Conservation (phyloP, 192 early-diverging fungal species). For the Kickxella alabastrina region DNA sequence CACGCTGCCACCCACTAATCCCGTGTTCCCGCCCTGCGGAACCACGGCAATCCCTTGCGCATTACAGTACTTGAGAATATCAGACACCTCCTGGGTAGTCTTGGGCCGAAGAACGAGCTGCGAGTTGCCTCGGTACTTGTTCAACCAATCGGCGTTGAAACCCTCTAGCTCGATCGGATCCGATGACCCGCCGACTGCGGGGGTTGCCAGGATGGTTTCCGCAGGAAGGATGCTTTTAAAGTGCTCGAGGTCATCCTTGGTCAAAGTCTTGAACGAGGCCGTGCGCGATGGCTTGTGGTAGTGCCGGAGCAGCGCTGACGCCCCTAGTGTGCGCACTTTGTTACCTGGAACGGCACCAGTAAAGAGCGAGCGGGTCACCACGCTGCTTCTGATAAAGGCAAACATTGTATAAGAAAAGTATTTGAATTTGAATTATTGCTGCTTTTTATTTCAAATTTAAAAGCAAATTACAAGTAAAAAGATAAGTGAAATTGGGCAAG, state of each 20-base stretch:
- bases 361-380: not conserved
- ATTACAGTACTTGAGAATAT: slow-evolving; percentile 86
- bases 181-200: slow-evolving; percentile 31
- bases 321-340: not conserved
- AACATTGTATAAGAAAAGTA: slow-evolving; percentile 8
- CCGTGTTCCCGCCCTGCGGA: slow-evolving; percentile 98
- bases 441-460: no score
- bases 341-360: not conserved
- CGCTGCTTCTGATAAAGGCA: slow-evolving; percentile 9
- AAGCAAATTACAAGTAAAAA: not conserved
- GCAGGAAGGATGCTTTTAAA: slow-evolving; percentile 55
- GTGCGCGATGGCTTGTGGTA: slow-evolving; percentile 36
- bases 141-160: slow-evolving; percentile 92
- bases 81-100: slow-evolving; percentile 76
- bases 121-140: slow-evolving; percentile 85
- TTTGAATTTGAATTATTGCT: not conserved
- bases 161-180: slow-evolving; percentile 59
- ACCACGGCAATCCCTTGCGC: slow-evolving; percentile 81
- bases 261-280: slow-evolving; percentile 47
- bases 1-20: slow-evolving; percentile 92
- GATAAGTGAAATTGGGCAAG: not conserved
- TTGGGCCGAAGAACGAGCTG: slow-evolving; percentile 82
- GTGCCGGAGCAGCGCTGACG: not conserved
- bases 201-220: slow-evolving; percentile 44
- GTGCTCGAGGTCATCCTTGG: slow-evolving; percentile 56